Evolutionary conservation across 352 stramenopile genomes (phyloP).

Genomic region (Poterioochromonas sp.): DNA sequence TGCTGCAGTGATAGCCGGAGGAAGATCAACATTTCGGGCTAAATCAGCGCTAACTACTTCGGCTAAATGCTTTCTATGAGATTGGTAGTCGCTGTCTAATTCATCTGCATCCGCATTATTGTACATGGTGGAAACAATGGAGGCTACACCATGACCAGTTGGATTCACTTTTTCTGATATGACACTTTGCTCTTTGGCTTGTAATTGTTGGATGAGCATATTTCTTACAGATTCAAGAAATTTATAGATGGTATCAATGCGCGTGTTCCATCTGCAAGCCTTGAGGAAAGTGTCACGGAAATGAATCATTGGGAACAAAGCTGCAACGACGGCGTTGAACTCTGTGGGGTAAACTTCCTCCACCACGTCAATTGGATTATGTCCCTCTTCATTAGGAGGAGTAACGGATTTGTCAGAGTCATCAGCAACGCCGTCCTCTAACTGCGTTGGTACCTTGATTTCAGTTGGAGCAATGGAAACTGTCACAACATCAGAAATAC

Average conservation of each 20-base stretch:
- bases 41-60: not conserved
- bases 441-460: too few species aligned
- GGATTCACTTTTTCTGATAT: too few species aligned
- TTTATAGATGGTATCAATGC: slow-evolving; percentile 24
- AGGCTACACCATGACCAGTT: not conserved
- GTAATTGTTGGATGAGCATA: not conserved
- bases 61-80: not conserved
- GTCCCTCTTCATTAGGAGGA: too few species aligned
- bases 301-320: not conserved
- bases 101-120: not conserved
- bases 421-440: too few species aligned
- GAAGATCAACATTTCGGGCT: not conserved
- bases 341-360: too few species aligned
- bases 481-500: too few species aligned
- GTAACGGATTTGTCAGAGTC: too few species aligned
- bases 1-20: not conserved
- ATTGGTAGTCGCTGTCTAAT: not conserved
- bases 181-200: not conserved
- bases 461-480: too few species aligned
- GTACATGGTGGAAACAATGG: too few species aligned
- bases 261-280: not conserved
- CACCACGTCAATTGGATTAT: too few species aligned
- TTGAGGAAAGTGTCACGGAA: not conserved
- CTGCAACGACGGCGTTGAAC: not conserved
- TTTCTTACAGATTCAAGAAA: slow-evolving; percentile 1